Base-by-base conservation (phyloP, 2,329 filamentous ascomycete species). In the Cytospora mali region DNA sequence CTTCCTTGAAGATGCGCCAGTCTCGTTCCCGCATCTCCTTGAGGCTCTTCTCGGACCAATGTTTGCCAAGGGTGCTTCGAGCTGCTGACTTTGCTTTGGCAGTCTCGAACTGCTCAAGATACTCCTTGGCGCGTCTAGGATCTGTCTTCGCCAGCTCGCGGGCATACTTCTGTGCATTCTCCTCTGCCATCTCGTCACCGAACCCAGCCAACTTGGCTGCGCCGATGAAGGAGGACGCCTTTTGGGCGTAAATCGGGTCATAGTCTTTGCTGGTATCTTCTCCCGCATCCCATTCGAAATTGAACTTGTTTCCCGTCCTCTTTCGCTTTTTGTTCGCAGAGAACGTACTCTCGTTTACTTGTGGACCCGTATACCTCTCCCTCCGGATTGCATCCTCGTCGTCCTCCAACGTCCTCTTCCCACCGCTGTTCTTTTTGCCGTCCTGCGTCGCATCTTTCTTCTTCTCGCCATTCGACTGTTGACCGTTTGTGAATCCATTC, bases 1-100 rank as follows among this genome's bases (percentile, higher is more conserved):
- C 93, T 75, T 98, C 95, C 78, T 98, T 99, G 87, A 99, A 97
- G 70, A 99, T 98, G 73, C 95, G 91, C 95, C 95, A 99, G 76
- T 99, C 95, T 74, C 95, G 85, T 77, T 98, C 93, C 66, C 92
- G 91, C 95, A 99, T 99, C 71, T 97, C 91, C 16, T 91, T 87
- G 66, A 98, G 80, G 66, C 84, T 85, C 86, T 99, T 99, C 73
- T 97, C 92, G 61, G 91, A 93, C 95, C 95, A 99, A 76, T 97
- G 93, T 75, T 93, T 93, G 70, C 96, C 93, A 62, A 96, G 82
- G 35, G 88, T 89, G 67, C 89, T 92, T 66, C 90, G 85, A 65
- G 84, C 81, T 13, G 88, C 87, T 21, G 48, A 51, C 66, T 90
- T 86, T 71, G 96, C 89, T 70, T 87, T 89, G 31, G 89, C 87